Conservation (phyloP, 805 yeast species). For the Maudiozyma barnettii region DNA sequence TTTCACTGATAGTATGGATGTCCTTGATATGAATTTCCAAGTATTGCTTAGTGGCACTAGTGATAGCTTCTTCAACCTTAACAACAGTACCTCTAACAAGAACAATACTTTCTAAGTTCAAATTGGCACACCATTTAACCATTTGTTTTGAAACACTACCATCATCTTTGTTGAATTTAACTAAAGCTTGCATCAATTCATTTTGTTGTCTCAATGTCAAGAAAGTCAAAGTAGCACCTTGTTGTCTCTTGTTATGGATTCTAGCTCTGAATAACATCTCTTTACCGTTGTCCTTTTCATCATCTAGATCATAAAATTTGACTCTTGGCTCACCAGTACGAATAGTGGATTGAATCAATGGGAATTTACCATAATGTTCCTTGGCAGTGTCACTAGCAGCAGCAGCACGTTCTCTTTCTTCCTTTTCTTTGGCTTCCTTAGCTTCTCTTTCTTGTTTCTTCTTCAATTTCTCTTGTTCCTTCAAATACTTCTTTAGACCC, state of each 20-base stretch:
- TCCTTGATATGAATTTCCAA: slow-evolving; percentile 73
- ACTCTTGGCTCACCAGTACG: slow-evolving; percentile 61
- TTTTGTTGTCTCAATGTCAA: slow-evolving; percentile 87
- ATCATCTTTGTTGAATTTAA: slow-evolving; percentile 64
- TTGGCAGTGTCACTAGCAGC: slow-evolving; percentile 80
- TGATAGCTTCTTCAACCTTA: slow-evolving; percentile 79
- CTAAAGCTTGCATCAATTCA: slow-evolving; percentile 70
- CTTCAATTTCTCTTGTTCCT: slow-evolving; percentile 83
- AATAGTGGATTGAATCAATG: slow-evolving; percentile 67
- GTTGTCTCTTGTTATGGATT: slow-evolving; percentile 86
- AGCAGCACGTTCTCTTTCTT: slow-evolving; percentile 57
- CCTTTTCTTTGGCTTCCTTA: slow-evolving; percentile 76
- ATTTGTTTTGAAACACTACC: slow-evolving; percentile 76
- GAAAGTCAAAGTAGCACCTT: slow-evolving; percentile 91
- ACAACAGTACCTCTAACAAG: slow-evolving; percentile 76
- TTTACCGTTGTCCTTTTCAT: slow-evolving; percentile 49
- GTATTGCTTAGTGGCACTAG: slow-evolving; percentile 85
- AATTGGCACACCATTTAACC: slow-evolving; percentile 90
- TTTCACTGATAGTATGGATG: slow-evolving; percentile 69
- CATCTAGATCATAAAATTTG: slow-evolving; percentile 41
- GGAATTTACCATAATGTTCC: slow-evolving; percentile 81
- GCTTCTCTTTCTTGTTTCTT: slow-evolving; percentile 92
- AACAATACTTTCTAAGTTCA: slow-evolving; percentile 85
- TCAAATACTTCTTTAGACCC: slow-evolving; percentile 89
- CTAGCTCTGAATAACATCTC: slow-evolving; percentile 86